Conservation (phyloP, 371 early-diverging fungal genomes). For the Dinochytrium kinnereticum region DNA sequence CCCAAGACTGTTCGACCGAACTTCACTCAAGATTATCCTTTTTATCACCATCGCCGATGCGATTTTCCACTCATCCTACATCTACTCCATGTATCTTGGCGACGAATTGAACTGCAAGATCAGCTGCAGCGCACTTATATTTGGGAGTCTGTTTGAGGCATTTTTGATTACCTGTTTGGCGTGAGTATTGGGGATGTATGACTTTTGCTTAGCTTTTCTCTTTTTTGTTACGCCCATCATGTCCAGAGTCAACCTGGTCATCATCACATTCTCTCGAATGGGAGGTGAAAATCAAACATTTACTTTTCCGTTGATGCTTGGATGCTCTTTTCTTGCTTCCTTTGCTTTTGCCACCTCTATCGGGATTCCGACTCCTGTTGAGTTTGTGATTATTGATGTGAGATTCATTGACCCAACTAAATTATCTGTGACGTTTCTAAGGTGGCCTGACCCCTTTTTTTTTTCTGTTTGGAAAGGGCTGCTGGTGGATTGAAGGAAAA, state of each 20-base stretch:
- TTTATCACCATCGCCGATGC: neutral
- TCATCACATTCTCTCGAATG: neutral
- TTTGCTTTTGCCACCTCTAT: too few species aligned
- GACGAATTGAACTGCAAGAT: neutral
- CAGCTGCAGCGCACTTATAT: neutral
- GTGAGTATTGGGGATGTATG: too few species aligned
- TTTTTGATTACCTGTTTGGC: neutral
- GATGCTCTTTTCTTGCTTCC: too few species aligned
- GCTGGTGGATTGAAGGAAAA: neutral
- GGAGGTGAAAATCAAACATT: too few species aligned
- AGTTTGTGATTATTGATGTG: too few species aligned
- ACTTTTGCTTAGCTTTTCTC: too few species aligned
- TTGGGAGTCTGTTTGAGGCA: neutral
- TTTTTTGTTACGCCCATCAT: neutral
- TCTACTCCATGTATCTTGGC: neutral
- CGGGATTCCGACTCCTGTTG: too few species aligned
- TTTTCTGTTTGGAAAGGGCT: neutral
- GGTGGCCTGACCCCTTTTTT: neutral
- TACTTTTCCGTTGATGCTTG: too few species aligned
- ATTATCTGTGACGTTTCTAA: neutral
- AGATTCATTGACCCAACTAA: too few species aligned
- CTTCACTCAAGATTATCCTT: neutral
- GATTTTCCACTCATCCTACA: neutral
- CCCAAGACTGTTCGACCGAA: slow-evolving; percentile 3
- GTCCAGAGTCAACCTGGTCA: neutral